Evolutionary conservation across 345 rosid species (phyloP), one percentile per base, ranked within the genome.

Genomic region (Durio zibethinus): DNA sequence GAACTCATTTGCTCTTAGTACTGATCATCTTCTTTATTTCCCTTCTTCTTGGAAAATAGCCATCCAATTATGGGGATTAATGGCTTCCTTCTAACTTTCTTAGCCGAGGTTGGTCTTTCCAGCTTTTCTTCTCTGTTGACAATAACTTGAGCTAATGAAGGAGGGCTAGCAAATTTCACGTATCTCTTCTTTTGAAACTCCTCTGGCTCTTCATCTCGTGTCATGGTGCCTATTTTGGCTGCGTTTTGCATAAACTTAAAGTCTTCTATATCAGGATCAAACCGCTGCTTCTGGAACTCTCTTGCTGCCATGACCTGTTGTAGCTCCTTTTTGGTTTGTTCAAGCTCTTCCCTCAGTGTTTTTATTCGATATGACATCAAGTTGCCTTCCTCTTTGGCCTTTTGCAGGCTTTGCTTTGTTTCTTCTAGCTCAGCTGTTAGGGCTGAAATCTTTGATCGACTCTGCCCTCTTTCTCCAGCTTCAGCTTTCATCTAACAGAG

Each of bases 141-240:
- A 67, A 86, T 83, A 71, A 89, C 88, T 57, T 83, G 81, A 40
- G 94, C 71, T 40, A 84, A 67, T 5, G 90, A 69, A 18, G 90
- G 88, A 7, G 94, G 85, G 80, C 89, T 89, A 15, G 93, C 92
- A 35, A 92, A 92, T 23, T 85, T 87, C 75, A 90, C 94, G 16
- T 79, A 84, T 67, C 90, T 87, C 77, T 81, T 89, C 85, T 86
- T 86, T 4, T 88, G 88, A 3, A 86, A 84, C 81, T 85, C 85
- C n/a, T 85, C 82, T 29, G 64, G 78, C 61, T 75, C 83, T 50
- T 77, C 62, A 33, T 81, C 81, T 21, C 74, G 52, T 21, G 60
- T 83, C 76, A 54, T 75, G 72, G 29, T 52, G 6, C 77, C 50
- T 68, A 64, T 11, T 48, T 57, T 72, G 56, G 76, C 73, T 25